A percentile compares a stretch with the other conserved stretches of the same genome.
phyloP scores from a whole-genome alignment of 2,329 filamentous ascomycete genomes.

The Setomelanomma holmii region DNA sequence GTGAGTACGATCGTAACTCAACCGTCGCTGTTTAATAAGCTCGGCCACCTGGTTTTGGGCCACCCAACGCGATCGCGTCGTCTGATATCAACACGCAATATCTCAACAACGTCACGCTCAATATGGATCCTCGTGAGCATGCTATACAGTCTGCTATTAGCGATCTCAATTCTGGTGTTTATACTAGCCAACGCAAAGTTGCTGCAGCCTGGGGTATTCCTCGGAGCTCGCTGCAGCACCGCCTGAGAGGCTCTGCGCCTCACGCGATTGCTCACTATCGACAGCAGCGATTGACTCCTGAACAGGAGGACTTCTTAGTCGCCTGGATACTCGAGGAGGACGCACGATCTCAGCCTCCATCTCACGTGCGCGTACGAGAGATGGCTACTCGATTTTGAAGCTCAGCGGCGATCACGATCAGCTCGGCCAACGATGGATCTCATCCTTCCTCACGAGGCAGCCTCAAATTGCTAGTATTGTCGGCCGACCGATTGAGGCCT shows the following conservation, averaged over 20 bases:
- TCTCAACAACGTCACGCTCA: conserved; percentile 1
- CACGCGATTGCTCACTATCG: conserved; percentile 10
- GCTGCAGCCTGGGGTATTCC: conserved; percentile 9
- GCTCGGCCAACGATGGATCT: no score
- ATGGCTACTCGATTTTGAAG: conserved; percentile 20
- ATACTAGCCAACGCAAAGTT: conserved; percentile 6
- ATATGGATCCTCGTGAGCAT: conserved; percentile 10
- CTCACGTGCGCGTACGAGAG: conserved; percentile 16
- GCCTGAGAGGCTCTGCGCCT: conserved; percentile 4
- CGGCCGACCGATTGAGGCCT: no score
- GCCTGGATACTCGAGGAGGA: conserved; percentile 16
- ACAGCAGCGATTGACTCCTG: conserved; percentile 16
- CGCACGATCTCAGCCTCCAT: not conserved
- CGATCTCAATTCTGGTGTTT: conserved; percentile 15
- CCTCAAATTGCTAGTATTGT: no score
- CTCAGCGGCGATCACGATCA: no score
- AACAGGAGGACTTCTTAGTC: conserved; percentile 21
- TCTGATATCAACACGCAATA: not conserved
- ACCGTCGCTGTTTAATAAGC: no score
- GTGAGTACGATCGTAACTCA: no score
- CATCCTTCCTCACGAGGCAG: no score
- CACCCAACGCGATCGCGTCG: conserved; percentile 1
- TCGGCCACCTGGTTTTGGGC: conserved; percentile 1
- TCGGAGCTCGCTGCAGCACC: conserved; percentile 3
- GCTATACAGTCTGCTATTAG: conserved; percentile 15